Evolutionary conservation across 768 basidiomycete genomes (phyloP), one percentile per base, ranked within the genome.

Genomic region (Rhizopogon roseolus): DNA sequence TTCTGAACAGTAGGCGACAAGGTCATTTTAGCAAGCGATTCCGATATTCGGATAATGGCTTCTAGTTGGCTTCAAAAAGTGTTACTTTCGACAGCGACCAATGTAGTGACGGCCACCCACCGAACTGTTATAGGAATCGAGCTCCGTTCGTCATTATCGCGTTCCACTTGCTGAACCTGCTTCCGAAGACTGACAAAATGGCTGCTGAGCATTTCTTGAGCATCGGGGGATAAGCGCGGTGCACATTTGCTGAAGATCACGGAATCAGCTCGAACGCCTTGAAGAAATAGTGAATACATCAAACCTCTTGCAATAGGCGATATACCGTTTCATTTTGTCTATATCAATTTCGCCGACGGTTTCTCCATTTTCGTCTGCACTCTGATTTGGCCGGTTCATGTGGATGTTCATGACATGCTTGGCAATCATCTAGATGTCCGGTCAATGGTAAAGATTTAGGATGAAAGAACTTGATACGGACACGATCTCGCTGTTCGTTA

Each of bases 351-450:
- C 97, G 6, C 93, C 96, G 1, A 84, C 78, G 5, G 75, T 78
- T 49, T 90, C 84, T 8, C 78, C 80, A 43, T 78, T 78, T 56
- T 88, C 84, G 41, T 84, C 87, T 0, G 64, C 66, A 41, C 73
- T 78, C 41, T 76, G 74, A 59, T 85, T 90, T 11, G 86, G 84
- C 51, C 92, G 80, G 71, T 96, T 96, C 93, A 98, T 97, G 68
- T 99, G 97, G 44, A 97, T 90, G 68, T 93, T 95, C 91, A 99
- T 93, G 59, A 99, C 95, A 64, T 98, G 94, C 67, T 88, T 90
- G 7, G 96, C 97, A 60, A 98, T 95, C 66, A 86, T 89, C 92
- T 97, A 55, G 11, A n/a, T 36, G 10, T 25, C 6, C 13, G 29
- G 32, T 34, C 14, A 9, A 36, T 9, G 22, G 46, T 22, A 25